These are phyloP conservation scores for Pseudoscleropodium purum DNA, from an alignment of 225 moss, liverwort and hornwort genomes.

Conservation along the genomic window DNA sequence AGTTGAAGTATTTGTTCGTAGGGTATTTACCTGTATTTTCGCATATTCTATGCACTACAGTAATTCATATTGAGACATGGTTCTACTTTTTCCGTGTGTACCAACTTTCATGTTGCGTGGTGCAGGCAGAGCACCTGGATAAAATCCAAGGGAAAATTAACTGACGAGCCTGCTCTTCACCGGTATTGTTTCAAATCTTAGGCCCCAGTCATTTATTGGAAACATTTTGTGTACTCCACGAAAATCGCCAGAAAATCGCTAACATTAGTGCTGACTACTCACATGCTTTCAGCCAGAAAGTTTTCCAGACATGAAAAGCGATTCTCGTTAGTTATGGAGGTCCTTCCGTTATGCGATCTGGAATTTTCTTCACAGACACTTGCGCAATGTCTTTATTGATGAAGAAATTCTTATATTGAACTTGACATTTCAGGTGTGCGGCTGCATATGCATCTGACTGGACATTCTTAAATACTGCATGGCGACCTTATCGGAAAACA, in stretches of 20 bases:
- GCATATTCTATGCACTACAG: background rate
- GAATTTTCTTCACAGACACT: background rate
- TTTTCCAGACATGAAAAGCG: background rate
- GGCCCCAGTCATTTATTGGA: background rate
- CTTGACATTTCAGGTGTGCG: slow-evolving; percentile 31
- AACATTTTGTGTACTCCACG: background rate
- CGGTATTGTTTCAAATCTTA: slow-evolving; percentile 10
- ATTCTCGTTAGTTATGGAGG: background rate
- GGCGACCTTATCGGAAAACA: slow-evolving; percentile 25
- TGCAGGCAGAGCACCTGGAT: slow-evolving; percentile 53
- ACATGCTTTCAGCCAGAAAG: background rate
- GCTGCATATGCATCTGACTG: slow-evolving; percentile 45
- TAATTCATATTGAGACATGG: background rate
- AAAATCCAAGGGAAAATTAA: slow-evolving; percentile 38
- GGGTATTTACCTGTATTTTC: background rate
- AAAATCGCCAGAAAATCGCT: background rate
- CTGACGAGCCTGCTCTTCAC: slow-evolving; percentile 54
- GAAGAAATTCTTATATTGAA: background rate
- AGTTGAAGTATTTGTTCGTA: background rate
- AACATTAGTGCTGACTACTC: background rate
- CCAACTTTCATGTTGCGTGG: background rate
- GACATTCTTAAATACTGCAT: slow-evolving; percentile 34
- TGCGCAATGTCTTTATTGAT: background rate
- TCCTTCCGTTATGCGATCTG: background rate
- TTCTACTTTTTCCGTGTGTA: background rate